Evolutionary conservation across 345 rosid genomes (phyloP), one percentile per base, ranked within the genome.

Genomic region (Raphanus raphanistrum): DNA sequence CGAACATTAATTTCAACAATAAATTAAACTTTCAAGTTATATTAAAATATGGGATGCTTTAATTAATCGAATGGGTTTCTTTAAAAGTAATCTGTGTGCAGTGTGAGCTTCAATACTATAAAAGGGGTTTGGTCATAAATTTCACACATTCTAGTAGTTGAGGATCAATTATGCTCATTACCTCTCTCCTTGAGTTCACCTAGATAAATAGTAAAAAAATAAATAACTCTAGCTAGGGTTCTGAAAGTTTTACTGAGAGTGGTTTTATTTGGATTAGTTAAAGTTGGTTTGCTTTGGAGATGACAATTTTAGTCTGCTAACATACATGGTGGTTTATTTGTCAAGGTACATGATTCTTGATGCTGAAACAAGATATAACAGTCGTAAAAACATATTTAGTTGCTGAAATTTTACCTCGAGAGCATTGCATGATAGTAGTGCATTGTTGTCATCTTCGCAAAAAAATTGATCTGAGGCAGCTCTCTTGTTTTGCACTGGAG

Each of bases 401-500:
- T 41, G 26, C 63, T 35, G 61, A n/a, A 43, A 33, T 52, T 21
- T 21, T 68, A 79, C 82, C 82, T 68, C 66, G 16, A 74, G 72
- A 64, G 63, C 54, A 31, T 63, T 63, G 68, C 32, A 80, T 9
- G 60, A 59, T 54, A 31, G 59, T 17, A 61, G 41, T 50, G 60
- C 72, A 70, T 15, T 80, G 79, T 75, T 31, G 71, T 59, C 76
- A 43, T 80, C 79, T 41, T 64, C 68, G 41, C 72, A 74, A 70
- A 70, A 80, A 45, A 68, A 80, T 45, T 80, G 72, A 64, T 76
- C 83, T 73, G 81, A 80, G 70, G 79, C 74, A 54, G 71, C 88
- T 79, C 80, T 88, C 76, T 79, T 84, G 83, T 69, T 81, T 62
- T 85, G 88, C 69, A 80, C 76, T 61, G 87, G 89, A 62, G 99